Evolutionary conservation across 176 grass and related monocot species (phyloP), one percentile per base, ranked within the genome.

Genomic region (Aegilops umbellulata): DNA sequence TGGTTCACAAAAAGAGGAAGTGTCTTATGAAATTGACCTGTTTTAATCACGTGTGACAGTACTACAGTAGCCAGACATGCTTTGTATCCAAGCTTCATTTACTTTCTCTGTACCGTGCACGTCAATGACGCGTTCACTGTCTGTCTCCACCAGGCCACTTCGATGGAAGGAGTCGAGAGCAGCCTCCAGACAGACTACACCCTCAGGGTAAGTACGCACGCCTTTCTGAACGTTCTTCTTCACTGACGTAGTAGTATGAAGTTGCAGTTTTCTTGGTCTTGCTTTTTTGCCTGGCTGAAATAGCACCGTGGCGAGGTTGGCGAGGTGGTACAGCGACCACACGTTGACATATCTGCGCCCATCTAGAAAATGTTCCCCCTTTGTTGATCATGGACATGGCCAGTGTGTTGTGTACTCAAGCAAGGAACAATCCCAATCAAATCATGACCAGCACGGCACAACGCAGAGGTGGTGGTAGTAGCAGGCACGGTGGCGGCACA

Each of bases 141-240:
- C 41, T 26, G 26, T 30, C 14, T 70, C 32, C 86, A 98, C 32
- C 86, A 98, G 94, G 97, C 97, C 31, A 99, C 97, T 63, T 94
- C 97, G 0, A 94, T 99, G 87, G 88, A 90, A 85, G 97, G 97
- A 70, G 92, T 94, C 2, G 51, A 89, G 77, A 99, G 92, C 92
- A 99, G 94, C 27, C 97, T 99, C 30, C 97, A 96, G 86, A 99
- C 97, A 23, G 97, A 99, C 30, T 99, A 99, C 80, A 99, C 97
- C 15, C 94, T 99, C 51, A 91, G 88, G 90, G 97, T 99, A 91
- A 4, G 47, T 19, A 51, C 47, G 14, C 4, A 64, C 27, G 2
- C 5, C 39, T 89, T 29, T 70, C 9, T 20, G 0, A 58, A 14
- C 0, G 2, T 29, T n/a, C n/a, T 11, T 36, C 26, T 4, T 30